Evolutionary conservation across 305 asterid species (phyloP).

Genomic region (Fraxinus platypoda): DNA sequence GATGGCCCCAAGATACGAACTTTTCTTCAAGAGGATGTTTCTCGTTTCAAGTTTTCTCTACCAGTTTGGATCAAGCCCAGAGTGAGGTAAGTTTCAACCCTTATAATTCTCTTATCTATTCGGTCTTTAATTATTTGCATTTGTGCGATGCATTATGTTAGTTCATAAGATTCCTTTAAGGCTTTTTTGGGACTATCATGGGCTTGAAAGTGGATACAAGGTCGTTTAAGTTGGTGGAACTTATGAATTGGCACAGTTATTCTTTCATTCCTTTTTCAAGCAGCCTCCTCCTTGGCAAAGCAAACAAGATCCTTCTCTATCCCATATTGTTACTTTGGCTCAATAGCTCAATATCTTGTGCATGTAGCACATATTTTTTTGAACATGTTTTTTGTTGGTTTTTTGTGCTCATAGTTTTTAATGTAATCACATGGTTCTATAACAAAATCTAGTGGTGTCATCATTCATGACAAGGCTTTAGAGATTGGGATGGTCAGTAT

Average conservation of each 20-base stretch:
- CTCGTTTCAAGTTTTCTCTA: constrained; percentile 11
- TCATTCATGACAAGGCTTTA: neutral
- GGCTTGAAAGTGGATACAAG: neutral
- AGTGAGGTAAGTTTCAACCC: neutral
- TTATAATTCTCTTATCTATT: neutral
- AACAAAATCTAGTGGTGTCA: neutral
- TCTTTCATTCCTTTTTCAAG: neutral
- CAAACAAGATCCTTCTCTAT: neutral
- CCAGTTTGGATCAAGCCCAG: constrained; percentile 31
- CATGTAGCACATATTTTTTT: neutral
- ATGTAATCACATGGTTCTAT: neutral
- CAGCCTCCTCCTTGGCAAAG: neutral
- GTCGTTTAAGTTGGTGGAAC: neutral
- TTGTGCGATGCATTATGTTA: neutral
- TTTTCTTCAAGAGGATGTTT: constrained; percentile 16
- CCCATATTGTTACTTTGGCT: neutral
- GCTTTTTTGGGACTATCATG: neutral
- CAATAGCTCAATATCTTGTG: neutral
- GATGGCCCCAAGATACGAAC: constrained; percentile 13
- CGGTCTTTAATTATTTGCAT: neutral
- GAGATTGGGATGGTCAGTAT: neutral
- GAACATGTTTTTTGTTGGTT: neutral
- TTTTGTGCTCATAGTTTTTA: neutral
- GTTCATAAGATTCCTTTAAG: neutral
- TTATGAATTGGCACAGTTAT: neutral